Conservation (phyloP, 2,329 filamentous ascomycete species). For the Penicillium occitanis region DNA sequence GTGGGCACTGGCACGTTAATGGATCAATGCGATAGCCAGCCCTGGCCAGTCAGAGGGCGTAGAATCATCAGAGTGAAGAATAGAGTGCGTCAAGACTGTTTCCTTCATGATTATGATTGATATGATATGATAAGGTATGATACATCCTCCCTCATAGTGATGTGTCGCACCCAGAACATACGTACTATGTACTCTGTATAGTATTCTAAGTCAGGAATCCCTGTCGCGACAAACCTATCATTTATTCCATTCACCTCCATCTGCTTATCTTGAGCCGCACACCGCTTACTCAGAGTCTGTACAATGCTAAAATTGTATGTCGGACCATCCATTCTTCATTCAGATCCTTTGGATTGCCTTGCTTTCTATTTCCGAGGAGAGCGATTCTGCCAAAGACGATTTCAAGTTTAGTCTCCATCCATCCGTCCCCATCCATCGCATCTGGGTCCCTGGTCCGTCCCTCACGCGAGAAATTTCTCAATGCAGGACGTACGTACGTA, state of each 20-base stretch:
- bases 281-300: not conserved
- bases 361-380: not conserved
- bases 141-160: not conserved
- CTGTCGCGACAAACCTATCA: not conserved
- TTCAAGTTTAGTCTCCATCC: not conserved
- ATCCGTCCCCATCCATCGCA: not conserved
- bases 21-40: not conserved
- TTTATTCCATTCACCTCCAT: not conserved
- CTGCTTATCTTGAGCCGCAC: not conserved
- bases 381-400: not conserved
- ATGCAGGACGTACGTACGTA: too few species aligned
- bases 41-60: not conserved
- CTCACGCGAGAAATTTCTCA: slow-evolving; percentile 18
- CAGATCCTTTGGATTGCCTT: not conserved
- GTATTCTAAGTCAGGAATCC: not conserved
- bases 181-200: too few species aligned
- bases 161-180: not conserved
- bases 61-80: not conserved
- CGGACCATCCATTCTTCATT: not conserved
- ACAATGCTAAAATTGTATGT: not conserved
- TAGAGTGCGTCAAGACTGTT: not conserved
- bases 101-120: not conserved
- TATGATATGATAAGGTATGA: not conserved
- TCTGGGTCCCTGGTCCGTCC: not conserved
- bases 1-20: not conserved